Base-by-base conservation (phyloP, 129 eudicot genomes). In the Heracleum sosnowskyi region DNA sequence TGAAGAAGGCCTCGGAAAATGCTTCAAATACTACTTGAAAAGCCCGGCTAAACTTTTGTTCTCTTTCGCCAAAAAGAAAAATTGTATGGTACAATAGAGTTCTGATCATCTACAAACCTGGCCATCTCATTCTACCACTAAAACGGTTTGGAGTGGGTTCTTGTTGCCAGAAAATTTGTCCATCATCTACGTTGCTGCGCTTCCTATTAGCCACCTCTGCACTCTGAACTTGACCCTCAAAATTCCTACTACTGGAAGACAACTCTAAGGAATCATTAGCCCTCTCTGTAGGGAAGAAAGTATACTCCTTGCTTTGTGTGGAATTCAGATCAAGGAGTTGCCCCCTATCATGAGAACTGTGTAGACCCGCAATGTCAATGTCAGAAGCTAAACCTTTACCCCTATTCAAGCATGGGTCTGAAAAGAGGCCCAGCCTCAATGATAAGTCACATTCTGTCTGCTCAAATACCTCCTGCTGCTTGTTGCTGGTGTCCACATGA, bases 381-480 rank as follows among this genome's bases (percentile, higher is more conserved):
- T 63, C 87, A 75, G 64, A 18, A 73, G 82, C 74, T 69, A 72
- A 66, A 76, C 68, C 83, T 73, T 83, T 82, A 40, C 55, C 90
- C 76, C 62, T 51, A 72, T 83, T 75, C 16, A 73, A 73, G 79
- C 75, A 39, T 31, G 83, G 81, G 16, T 84, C 83, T 5, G 87
- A 81, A 75, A 66, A 78, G 37, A 79, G 80, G 69, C 98, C 98
- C 96, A 93, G 85, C 76, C 98, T 82, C 78, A 93, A 83, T 47
- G 98, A 93, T 83, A 91, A 84, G 74, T 93, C 98, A 80, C 90
- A 93, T 9, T 80, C 89, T 75, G 31, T 51, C 80, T 60, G 60
- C 79, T 77, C 86, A 81, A 86, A 80, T 69, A 51, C 84, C 74
- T 76, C 81, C 76, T 51, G 81, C 15, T 73, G 77, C 55, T 77